Base-by-base conservation (phyloP, 345 rosid genomes). In the Physaria fendleri region DNA sequence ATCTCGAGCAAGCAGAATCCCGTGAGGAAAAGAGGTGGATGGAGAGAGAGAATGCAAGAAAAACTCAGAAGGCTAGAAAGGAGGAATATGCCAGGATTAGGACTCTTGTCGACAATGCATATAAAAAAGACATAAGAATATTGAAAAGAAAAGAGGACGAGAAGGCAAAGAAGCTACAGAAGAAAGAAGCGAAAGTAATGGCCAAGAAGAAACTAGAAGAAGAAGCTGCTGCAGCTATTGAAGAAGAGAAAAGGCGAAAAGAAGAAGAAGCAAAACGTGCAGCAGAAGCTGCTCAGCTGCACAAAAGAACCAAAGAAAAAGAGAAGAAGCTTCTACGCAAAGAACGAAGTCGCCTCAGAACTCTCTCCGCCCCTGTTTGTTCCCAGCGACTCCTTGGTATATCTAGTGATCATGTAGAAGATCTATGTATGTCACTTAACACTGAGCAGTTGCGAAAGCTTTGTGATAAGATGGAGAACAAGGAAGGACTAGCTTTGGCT, bases 1-100 rank as follows among this genome's bases (percentile, higher is more conserved):
- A 87, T 71, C 62, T 94, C 27, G 99, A 94, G 43, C 74, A 94
- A 62, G 93, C 99, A 2, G 99, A 94, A 60, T 83, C 88, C 41
- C 97, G 99, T 64, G 97, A 94, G 29, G 97, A 94, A 38, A 82
- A 45, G 78, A 90, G 97, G 69, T 94, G 99, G 99, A 90, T 94
- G 96, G 99, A 90, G 79, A 87, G 88, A 75, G 96, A 94, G 78
- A 94, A 94, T 74, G 79, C 85, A 5, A 90, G 64, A 63, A 83
- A 81, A 7, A 48, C 96, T 1, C 88, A 82, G 53, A 90, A 80
- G 75, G 97, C 96, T 34, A 81, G 97, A 59, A 94, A 85, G 73
- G 97, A 94, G 72, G 99, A 94, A 34, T 74, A 87, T 73, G 88
- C 64, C n/a, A 69, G 99, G 22, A 62, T 94, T 6, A 85, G 95